phyloP scores from a whole-genome alignment of 2,329 filamentous ascomycete genomes.

The Knoxdaviesia proteae region DNA sequence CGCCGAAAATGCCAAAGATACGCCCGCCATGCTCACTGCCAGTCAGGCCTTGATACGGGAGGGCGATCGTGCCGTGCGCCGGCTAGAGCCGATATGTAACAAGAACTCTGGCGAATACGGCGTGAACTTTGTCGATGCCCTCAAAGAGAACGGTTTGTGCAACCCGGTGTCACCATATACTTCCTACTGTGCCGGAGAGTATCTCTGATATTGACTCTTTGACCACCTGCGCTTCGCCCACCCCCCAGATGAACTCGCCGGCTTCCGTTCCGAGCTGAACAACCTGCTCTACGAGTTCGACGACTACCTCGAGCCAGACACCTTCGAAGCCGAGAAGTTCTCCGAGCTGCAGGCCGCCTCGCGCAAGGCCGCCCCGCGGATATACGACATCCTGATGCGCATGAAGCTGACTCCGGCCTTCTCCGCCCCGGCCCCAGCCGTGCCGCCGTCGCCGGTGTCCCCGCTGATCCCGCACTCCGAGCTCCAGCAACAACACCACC shows the following conservation, averaged over 20 bases:
- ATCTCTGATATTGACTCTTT: background rate
- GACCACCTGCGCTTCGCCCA: background rate
- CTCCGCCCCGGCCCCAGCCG: no score
- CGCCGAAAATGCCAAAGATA: conserved; percentile 22
- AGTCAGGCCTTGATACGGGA: conserved; percentile 25
- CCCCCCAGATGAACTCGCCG: conserved; percentile 24
- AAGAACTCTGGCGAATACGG: conserved; percentile 27
- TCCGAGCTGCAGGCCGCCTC: conserved; percentile 24
- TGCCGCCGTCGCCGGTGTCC: no score
- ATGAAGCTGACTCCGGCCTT: conserved; percentile 21
- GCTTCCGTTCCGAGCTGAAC: conserved; percentile 24
- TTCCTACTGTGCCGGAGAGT: background rate
- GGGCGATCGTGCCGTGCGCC: conserved; percentile 26
- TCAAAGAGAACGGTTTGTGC: conserved; percentile 31
- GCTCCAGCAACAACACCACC: conserved; percentile 3
- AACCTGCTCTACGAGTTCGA: conserved; percentile 36
- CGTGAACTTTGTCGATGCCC: conserved; percentile 24
- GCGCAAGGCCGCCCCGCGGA: conserved; percentile 24
- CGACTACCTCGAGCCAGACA: conserved; percentile 26
- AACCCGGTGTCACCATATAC: background rate
- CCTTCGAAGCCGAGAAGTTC: conserved; percentile 29
- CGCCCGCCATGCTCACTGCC: conserved; percentile 25
- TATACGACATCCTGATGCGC: conserved; percentile 28
- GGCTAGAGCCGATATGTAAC: conserved; percentile 28
- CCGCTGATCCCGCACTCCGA: background rate